A percentile compares a stretch with the other conserved stretches of the same genome.
Evolutionary conservation across 176 grass and related monocot genomes (phyloP).

Genomic region (Ensete ventricosum): DNA sequence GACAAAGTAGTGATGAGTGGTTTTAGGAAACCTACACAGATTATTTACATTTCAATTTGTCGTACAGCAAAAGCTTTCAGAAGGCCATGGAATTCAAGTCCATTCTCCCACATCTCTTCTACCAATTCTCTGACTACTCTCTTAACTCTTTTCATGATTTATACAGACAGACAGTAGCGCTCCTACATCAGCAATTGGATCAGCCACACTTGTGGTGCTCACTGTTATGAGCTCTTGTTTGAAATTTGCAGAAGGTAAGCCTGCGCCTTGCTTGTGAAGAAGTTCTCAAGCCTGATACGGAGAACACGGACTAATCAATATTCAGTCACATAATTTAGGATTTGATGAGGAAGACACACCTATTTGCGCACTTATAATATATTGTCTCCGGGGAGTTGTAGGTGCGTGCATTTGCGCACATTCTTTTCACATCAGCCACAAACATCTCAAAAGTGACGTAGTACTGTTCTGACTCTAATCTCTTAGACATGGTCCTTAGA

Average conservation of each 20-base stretch:
- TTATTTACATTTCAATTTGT: neutral
- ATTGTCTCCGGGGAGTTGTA: slow-evolving; percentile 96
- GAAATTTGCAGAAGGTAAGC: slow-evolving; percentile 46
- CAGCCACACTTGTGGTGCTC: neutral
- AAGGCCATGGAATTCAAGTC: neutral
- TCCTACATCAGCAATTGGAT: neutral
- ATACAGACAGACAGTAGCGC: neutral
- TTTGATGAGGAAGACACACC: slow-evolving; percentile 16
- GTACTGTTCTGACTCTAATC: slow-evolving; percentile 87
- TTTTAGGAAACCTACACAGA: neutral
- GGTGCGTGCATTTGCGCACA: slow-evolving; percentile 81
- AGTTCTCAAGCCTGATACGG: slow-evolving; percentile 55
- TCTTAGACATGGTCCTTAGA: slow-evolving; percentile 85
- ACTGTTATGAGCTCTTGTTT: slow-evolving; percentile 45
- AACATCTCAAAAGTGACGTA: slow-evolving; percentile 99
- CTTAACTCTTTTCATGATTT: neutral
- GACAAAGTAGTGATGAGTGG: neutral
- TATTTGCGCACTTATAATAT: slow-evolving; percentile 85
- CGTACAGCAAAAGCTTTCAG: neutral
- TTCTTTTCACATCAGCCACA: slow-evolving; percentile 82
- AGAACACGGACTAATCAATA: neutral
- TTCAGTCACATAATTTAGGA: neutral
- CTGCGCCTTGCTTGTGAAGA: slow-evolving; percentile 60
- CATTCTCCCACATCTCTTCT: neutral
- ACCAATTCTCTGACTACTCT: neutral